Evolutionary conservation across 306 rosid species (phyloP).

Genomic region (Herpetospermum pedunculosum): DNA sequence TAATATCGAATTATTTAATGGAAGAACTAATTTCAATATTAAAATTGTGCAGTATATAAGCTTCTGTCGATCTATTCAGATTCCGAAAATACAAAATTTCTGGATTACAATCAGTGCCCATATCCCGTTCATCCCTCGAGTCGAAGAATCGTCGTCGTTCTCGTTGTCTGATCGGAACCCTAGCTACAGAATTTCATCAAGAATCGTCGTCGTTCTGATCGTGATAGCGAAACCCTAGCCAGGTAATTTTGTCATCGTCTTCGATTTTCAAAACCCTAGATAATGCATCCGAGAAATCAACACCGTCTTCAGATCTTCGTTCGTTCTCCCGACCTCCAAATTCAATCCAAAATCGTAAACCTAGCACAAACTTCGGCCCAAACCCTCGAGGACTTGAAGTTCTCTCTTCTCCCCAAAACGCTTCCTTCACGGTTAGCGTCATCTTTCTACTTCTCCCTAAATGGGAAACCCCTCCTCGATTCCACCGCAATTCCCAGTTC

Average conservation of each 20-base stretch:
- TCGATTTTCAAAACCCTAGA: conserved; percentile 10
- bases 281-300: conserved; percentile 27
- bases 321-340: conserved; percentile 41
- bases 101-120: background rate
- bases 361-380: conserved; percentile 14
- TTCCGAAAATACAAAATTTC: background rate
- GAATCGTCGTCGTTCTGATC: background rate
- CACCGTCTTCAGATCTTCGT: conserved; percentile 37
- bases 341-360: conserved; percentile 25
- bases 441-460: conserved; percentile 52
- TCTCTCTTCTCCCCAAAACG: conserved; percentile 23
- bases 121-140: background rate
- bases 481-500: conserved; percentile 21
- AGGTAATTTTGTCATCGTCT: background rate
- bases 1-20: too few species aligned
- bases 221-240: background rate
- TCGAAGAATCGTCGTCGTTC: background rate
- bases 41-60: background rate
- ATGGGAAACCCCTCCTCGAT: conserved; percentile 53
- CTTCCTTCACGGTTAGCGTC: conserved; percentile 9
- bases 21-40: background rate
- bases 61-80: background rate
- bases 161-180: background rate
- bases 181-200: background rate
- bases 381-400: conserved; percentile 49